Evolutionary conservation across 805 yeast species (phyloP).

Genomic region (Sugiyamaella lignohabitans): DNA sequence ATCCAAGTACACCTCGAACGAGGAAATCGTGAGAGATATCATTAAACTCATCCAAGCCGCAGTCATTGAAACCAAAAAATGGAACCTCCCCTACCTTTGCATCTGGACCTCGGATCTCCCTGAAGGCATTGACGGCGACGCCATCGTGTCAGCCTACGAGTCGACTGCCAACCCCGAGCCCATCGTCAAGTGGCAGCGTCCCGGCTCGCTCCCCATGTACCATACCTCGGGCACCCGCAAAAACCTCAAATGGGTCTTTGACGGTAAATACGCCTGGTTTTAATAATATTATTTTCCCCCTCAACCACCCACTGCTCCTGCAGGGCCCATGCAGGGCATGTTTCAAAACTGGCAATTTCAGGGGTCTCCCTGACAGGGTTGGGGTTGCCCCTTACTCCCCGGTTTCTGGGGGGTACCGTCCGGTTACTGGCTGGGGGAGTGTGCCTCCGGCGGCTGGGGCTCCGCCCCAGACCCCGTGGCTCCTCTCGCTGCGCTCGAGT

Average conservation of each 20-base stretch:
- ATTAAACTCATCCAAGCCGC: slow-evolving; percentile 21
- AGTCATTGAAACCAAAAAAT: slow-evolving; percentile 30
- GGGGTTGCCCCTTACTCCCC: too few species aligned
- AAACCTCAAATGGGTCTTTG: slow-evolving; percentile 36
- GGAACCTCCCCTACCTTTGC: slow-evolving; percentile 26
- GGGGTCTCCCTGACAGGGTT: too few species aligned
- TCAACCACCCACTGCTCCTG: too few species aligned
- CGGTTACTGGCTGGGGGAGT: too few species aligned
- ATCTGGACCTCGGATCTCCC: slow-evolving; percentile 40
- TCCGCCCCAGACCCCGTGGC: too few species aligned
- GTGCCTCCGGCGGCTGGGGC: too few species aligned
- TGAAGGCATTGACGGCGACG: slow-evolving; percentile 30
- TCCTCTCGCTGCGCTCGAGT: too few species aligned
- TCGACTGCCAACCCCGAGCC: slow-evolving; percentile 6
- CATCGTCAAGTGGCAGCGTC: background rate
- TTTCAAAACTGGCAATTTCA: too few species aligned
- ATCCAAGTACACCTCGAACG: slow-evolving; percentile 4
- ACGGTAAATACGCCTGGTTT: slow-evolving; percentile 47
- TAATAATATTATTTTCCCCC: too few species aligned
- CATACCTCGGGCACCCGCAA: slow-evolving; percentile 21
- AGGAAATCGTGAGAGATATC: slow-evolving; percentile 30
- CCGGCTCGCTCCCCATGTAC: slow-evolving; percentile 35
- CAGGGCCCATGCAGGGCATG: too few species aligned
- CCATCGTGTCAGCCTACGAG: slow-evolving; percentile 5
- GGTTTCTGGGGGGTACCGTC: too few species aligned